Conservation (phyloP, 345 rosid species). For the Hypericum androsaemum region DNA sequence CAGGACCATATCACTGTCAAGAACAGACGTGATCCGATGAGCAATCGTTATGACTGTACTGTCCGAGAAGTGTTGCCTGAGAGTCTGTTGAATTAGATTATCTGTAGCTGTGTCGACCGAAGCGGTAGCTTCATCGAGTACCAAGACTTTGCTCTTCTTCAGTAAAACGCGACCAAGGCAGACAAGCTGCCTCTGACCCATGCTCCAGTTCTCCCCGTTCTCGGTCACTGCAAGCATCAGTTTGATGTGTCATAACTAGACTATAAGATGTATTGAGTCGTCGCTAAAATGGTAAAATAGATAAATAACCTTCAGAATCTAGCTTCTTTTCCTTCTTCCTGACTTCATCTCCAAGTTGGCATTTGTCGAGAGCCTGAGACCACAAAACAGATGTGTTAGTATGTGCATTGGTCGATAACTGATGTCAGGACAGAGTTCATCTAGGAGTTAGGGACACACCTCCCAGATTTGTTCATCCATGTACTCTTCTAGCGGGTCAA, state of each 20-base stretch:
- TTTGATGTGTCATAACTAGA: not conserved
- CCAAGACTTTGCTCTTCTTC: slow-evolving; percentile 42
- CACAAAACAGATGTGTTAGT: not conserved
- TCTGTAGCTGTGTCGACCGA: slow-evolving; percentile 53
- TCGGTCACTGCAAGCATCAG: slow-evolving; percentile 28
- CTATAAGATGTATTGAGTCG: not conserved
- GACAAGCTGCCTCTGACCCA: slow-evolving; percentile 57
- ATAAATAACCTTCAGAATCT: slow-evolving; percentile 33
- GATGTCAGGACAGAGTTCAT: not conserved
- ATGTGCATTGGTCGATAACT: not conserved
- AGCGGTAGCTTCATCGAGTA: slow-evolving; percentile 61
- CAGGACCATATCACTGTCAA: slow-evolving; percentile 46
- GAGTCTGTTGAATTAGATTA: slow-evolving; percentile 42
- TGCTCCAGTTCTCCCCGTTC: slow-evolving; percentile 61
- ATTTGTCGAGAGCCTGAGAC: slow-evolving; percentile 43
- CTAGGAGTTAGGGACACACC: slow-evolving; percentile 16
- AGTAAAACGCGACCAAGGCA: slow-evolving; percentile 47
- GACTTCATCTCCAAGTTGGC: slow-evolving; percentile 51
- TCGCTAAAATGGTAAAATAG: not conserved
- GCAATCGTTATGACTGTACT: slow-evolving; percentile 49
- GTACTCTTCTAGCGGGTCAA: slow-evolving; percentile 57
- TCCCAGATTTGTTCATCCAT: slow-evolving; percentile 49
- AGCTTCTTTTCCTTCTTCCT: slow-evolving; percentile 43
- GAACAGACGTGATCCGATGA: slow-evolving; percentile 42
- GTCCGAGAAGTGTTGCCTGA: slow-evolving; percentile 33